Evolutionary conservation across 2,329 filamentous ascomycete genomes (phyloP).

Genomic region (Teratosphaeria epicoccoides): DNA sequence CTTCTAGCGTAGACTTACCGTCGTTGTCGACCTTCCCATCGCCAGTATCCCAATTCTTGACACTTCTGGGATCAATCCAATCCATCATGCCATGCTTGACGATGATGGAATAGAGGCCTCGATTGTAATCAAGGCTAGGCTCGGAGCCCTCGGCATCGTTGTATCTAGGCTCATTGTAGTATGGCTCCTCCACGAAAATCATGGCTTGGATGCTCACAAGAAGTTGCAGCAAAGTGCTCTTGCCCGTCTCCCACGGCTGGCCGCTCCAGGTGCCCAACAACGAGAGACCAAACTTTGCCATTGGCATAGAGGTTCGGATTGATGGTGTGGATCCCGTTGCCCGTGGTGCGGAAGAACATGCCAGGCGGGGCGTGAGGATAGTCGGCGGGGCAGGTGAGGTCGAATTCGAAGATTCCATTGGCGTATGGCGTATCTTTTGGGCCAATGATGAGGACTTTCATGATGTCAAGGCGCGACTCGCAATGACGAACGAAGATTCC

Average conservation of each 20-base stretch:
- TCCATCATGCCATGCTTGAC: conserved; percentile 25
- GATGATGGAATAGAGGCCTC: conserved; percentile 17
- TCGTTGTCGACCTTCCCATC: background rate
- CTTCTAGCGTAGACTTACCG: background rate
- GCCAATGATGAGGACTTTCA: conserved; percentile 48
- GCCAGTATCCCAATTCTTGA: conserved; percentile 5
- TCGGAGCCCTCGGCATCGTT: background rate
- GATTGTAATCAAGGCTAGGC: conserved; percentile 18
- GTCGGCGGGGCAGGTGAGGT: conserved; percentile 38
- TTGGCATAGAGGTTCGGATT: conserved; percentile 52
- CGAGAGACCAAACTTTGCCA: conserved; percentile 43
- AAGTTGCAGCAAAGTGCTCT: conserved; percentile 45
- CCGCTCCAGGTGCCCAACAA: conserved; percentile 50
- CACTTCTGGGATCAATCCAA: conserved; percentile 12
- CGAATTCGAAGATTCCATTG: conserved; percentile 48
- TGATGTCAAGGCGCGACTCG: conserved; percentile 45
- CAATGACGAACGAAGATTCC: conserved; percentile 48
- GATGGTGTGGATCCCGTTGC: conserved; percentile 40
- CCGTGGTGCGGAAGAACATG: conserved; percentile 44
- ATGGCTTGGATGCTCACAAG: conserved; percentile 47
- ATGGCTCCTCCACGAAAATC: conserved; percentile 46
- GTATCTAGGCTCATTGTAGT: conserved; percentile 42
- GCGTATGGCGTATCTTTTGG: conserved; percentile 50
- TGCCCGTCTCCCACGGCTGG: conserved; percentile 44
- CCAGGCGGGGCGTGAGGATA: conserved; percentile 42